Evolutionary conservation across 2,329 filamentous ascomycete genomes (phyloP).

Genomic region (Chaetomiaceae sp.): DNA sequence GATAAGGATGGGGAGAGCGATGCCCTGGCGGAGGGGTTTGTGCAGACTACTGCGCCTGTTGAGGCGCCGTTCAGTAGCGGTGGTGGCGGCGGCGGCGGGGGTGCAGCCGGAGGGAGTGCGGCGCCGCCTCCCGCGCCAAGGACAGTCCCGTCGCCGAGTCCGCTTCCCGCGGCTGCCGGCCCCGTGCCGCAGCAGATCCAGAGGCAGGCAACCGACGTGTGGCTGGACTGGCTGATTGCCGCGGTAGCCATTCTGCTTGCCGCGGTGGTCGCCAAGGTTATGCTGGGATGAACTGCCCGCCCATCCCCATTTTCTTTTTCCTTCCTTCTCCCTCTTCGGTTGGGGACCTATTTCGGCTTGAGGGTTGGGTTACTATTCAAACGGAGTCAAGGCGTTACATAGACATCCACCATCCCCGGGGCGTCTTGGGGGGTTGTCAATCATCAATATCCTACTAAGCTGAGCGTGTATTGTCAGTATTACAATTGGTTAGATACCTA

Average conservation of each 20-base stretch:
- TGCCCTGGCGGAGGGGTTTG: conserved; percentile 54
- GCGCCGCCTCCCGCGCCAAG: conserved; percentile 16
- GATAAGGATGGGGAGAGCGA: conserved; percentile 40
- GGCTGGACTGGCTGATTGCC: conserved; percentile 78
- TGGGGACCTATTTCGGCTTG: neutral
- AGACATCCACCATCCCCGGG: neutral
- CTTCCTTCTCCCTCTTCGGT: neutral
- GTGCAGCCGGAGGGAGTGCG: conserved; percentile 5
- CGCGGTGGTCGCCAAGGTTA: conserved; percentile 61
- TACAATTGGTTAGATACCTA: no score
- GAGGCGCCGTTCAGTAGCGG: conserved; percentile 20
- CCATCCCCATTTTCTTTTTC: neutral
- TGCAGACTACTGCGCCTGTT: conserved; percentile 41
- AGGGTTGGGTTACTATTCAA: neutral
- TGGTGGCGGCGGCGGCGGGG: neutral
- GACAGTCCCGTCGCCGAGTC: conserved; percentile 13
- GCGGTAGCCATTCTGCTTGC: conserved; percentile 64
- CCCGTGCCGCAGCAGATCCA: conserved; percentile 21
- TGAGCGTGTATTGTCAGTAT: no score
- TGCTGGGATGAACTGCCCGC: conserved; percentile 27
- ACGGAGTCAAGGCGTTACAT: conserved; percentile 3
- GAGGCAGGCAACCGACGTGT: conserved; percentile 45
- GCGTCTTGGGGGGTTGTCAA: no score
- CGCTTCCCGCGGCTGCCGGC: conserved; percentile 17
- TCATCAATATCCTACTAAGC: no score